These are phyloP conservation scores for Suhomyces prunicola DNA, from an alignment of 805 yeast species.

Conservation along the genomic window DNA sequence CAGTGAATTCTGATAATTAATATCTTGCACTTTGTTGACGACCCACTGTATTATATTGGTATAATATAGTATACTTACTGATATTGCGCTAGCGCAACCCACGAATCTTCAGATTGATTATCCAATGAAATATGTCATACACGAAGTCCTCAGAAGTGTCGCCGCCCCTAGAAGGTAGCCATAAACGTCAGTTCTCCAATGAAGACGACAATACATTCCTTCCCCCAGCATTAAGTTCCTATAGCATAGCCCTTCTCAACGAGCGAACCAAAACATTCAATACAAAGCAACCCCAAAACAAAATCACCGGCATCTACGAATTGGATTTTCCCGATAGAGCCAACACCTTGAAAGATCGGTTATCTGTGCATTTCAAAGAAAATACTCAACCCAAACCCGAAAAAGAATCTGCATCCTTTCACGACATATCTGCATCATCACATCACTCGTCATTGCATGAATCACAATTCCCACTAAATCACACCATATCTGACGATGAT, in stretches of 20 bases:
- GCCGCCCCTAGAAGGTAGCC: not conserved
- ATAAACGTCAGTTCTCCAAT: constrained; percentile 9
- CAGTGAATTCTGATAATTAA: not conserved
- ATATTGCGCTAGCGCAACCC: not conserved
- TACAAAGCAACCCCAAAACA: not conserved
- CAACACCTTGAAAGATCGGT: constrained; percentile 23
- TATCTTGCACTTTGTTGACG: not conserved
- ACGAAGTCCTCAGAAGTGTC: constrained; percentile 4
- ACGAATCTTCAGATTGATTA: not conserved
- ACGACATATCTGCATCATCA: constrained; percentile 5
- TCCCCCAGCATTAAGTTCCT: constrained; percentile 60
- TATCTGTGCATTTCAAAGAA: constrained; percentile 33
- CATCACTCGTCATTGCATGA: constrained; percentile 3
- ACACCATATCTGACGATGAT: constrained; percentile 14
- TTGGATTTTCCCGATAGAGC: constrained; percentile 28
- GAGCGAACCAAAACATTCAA: constrained; percentile 18
- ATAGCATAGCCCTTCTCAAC: constrained; percentile 51
- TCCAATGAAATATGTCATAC: constrained; percentile 6
- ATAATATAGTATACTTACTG: not conserved
- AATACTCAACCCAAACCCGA: not conserved
- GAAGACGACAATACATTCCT: constrained; percentile 52
- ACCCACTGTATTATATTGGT: not conserved
- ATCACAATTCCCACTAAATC: constrained; percentile 5
- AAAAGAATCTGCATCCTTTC: constrained; percentile 1
- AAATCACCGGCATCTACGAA: constrained; percentile 30